phyloP scores from a whole-genome alignment of 1,284 basidiomycete species.

The Hymenochaete sp. region DNA sequence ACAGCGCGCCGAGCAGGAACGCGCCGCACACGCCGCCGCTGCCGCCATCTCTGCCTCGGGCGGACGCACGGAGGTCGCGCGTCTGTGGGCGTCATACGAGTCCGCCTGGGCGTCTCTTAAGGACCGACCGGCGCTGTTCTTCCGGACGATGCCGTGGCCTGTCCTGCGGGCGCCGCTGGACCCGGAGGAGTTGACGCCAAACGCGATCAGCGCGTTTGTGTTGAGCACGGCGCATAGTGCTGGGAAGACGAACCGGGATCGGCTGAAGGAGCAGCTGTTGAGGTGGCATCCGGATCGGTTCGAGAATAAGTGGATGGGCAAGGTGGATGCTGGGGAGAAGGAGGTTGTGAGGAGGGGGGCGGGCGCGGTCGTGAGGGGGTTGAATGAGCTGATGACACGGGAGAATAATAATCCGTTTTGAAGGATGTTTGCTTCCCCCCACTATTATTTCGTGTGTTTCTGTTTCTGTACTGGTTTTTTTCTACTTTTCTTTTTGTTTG shows the following conservation, averaged over 20 bases:
- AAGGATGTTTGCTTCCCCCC: no score
- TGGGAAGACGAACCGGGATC: conserved; percentile 30
- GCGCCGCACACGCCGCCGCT: conserved; percentile 31
- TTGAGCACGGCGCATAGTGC: conserved; percentile 32
- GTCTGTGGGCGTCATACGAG: conserved; percentile 48
- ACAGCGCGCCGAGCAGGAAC: conserved; percentile 34
- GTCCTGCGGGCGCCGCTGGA: conserved; percentile 43
- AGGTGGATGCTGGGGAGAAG: conserved; percentile 36
- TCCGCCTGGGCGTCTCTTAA: conserved; percentile 45
- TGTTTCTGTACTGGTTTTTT: no score
- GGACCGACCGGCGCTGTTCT: conserved; percentile 17
- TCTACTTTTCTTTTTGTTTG: no score
- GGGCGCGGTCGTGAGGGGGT: conserved; percentile 38
- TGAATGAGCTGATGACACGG: conserved; percentile 40
- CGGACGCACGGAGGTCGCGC: conserved; percentile 45
- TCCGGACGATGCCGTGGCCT: conserved; percentile 55
- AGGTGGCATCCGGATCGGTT: conserved; percentile 37
- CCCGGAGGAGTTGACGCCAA: conserved; percentile 50
- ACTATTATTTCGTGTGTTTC: no score
- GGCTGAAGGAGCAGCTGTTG: conserved; percentile 37
- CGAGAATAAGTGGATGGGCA: conserved; percentile 34
- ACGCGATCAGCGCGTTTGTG: conserved; percentile 50
- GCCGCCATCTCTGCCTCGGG: conserved; percentile 31
- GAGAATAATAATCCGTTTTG: conserved; percentile 10
- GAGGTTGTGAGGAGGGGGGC: conserved; percentile 35